Evolutionary conservation across 345 rosid genomes (phyloP), one percentile per base, ranked within the genome.

Genomic region (Eucalyptus microcorys): DNA sequence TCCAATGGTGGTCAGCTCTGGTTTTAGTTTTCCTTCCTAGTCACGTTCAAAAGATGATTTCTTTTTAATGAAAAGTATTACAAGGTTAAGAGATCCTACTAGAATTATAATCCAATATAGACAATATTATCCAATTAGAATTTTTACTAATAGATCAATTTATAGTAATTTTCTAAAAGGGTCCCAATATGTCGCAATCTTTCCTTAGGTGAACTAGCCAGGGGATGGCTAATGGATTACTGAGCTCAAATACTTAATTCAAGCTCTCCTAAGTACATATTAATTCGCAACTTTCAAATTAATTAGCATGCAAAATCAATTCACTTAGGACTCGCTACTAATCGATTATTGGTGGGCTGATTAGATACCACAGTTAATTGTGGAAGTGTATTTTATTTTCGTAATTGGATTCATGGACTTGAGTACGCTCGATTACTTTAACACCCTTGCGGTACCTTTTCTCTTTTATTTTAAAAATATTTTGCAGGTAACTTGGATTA

Each of bases 361-460:
- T 57, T 57, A 57, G n/a, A 57, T 5, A 57, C n/a, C 64, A 26
- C 3, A 57, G 6, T 55, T 26, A 57, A 57, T 12, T 57, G 1
- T 26, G n/a, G 64, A 57, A 26, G 14, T 10, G 14, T 26, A 57
- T 26, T 57, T 57, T 57, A 57, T 3, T 26, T 10, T 3, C 8
- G 9, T 50, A 0, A 50, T 17, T 50, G 55, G 14, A 57, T 26
- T 57, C 5, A 10, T 2, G 7, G 27, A 57, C 7, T 24, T 57
- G 64, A 57, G 0, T 5, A 57, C 0, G 3, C 0, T 26, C 26
- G 2, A 57, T 57, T 57, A 26, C 14, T 57, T 27, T 57, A 26
- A 26, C 3, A 2, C 30, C 1, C 4, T 0, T 57, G 0, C 3
- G 1, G 4, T 57, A 26, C 64, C 6, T 57, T 57, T 57, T 57